Evolutionary conservation across 805 yeast genomes (phyloP), one percentile per base, ranked within the genome.

Genomic region (Starmera dryadoides): DNA sequence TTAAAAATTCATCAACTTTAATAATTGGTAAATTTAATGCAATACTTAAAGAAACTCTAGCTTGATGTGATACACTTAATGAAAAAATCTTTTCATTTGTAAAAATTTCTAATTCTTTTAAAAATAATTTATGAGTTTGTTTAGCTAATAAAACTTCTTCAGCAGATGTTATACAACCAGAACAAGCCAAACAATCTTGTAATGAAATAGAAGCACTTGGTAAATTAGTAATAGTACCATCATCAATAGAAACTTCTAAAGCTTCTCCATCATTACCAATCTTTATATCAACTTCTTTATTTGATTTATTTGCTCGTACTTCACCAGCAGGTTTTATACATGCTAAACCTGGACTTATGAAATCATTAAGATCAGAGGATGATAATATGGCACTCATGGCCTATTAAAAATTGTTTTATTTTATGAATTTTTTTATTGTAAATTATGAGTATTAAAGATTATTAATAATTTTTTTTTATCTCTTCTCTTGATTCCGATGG

Each of bases 141-240:
- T 86, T 81, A 2, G 95, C 86, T 31, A 93, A 83, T 34, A 93
- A 64, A 6, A 93, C 87, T 45, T 91, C 96, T 56, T 93, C 98
- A n/a, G 96, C 94, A 4, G 96, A 85, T 0, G 98, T 93, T 39
- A 93, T 87, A 59, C 98, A 93, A 1, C 98, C 98, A 8, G 94
- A 79, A 56, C 98, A 93, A 0, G 98, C 98, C 39, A 93, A 66
- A 61, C 98, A 93, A 64, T 93, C 98, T 16, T 88, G 81, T 37
- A 93, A 63, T 2, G 93, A 83, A 35, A 93, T 91, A 46, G 85
- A 91, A 0, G 97, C 98, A 38, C 87, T 79, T 21, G 81, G 72
- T 6, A 87, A 64, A 16, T 67, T 46, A 10, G 36, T 41, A 1
- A 71, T 68, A 4, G 68, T 54, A 6, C 64, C 63, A 19, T 77